Conservation (phyloP, 768 basidiomycete genomes). For the Tulasnella sp. region DNA sequence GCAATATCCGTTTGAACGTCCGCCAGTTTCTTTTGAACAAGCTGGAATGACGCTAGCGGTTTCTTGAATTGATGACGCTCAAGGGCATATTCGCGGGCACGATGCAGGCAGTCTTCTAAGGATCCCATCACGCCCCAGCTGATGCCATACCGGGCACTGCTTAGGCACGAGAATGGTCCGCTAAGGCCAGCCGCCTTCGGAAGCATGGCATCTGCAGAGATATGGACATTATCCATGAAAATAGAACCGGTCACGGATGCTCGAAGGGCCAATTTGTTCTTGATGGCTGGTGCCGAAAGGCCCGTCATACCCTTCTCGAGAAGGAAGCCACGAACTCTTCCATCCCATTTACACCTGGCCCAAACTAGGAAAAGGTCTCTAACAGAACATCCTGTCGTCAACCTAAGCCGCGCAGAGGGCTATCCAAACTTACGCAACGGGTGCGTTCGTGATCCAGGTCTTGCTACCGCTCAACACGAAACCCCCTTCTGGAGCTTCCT, state of each 20-base stretch:
- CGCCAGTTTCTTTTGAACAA: constrained; percentile 94
- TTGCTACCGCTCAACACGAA: constrained; percentile 84
- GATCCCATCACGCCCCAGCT: constrained; percentile 96
- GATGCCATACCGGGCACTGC: constrained; percentile 79
- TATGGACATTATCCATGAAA: constrained; percentile 82
- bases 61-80: constrained; percentile 83
- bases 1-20: constrained; percentile 83
- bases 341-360: constrained; percentile 93
- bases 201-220: constrained; percentile 61
- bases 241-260: constrained; percentile 75
- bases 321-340: constrained; percentile 78
- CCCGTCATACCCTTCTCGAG: constrained; percentile 82
- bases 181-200: constrained; percentile 66
- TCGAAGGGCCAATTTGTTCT: constrained; percentile 85
- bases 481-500: constrained; percentile 64
- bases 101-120: constrained; percentile 76
- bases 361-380: constrained; percentile 88
- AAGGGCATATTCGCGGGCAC: constrained; percentile 70
- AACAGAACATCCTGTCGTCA: not conserved
- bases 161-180: constrained; percentile 84
- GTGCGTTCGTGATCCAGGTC: constrained; percentile 95
- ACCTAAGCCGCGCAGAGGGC: not conserved
- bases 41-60: constrained; percentile 87
- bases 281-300: constrained; percentile 72
- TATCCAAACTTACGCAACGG: constrained; percentile 54